Evolutionary conservation across 441 rosid genomes (phyloP), one percentile per base, ranked within the genome.

Genomic region (Croton setiger): DNA sequence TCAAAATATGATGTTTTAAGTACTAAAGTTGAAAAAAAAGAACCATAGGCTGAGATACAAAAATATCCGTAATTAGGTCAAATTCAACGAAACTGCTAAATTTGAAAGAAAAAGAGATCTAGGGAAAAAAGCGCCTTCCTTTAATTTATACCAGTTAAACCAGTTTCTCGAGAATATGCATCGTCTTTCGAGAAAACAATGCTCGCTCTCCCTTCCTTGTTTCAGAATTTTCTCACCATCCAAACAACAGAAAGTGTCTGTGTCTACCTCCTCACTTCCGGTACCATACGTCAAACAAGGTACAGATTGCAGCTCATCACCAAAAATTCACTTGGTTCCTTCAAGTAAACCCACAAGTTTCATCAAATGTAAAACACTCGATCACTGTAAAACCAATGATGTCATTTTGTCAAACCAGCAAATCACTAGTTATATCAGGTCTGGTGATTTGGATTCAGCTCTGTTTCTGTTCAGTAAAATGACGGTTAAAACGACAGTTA

Each of bases 391-490:
- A 35, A 36, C 9, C 52, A 13, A 62, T 47, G 84, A 79, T 43
- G 72, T 88, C 67, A 64, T 79, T 49, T 60, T 70, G 41, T 83
- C 85, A 5, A 90, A 90, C 83, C 85, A 82, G 85, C 37, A 59
- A n/a, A 90, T 90, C 60, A 67, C 89, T 4, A 43, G 72, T 58
- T 73, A 62, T 68, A 75, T 90, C 68, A 81, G 86, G 69, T 79
- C 82, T 1, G 88, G 89, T 45, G 91, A 93, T 63, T 4, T 88
- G 4, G 85, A 78, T 68, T 85, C 86, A 54, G 96, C 97, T 64
- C 77, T 83, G 0, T 53, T 63, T 47, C 78, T 91, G 35, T 93
- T 91, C 82, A 68, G 75, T 6, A 78, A 67, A 43, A 86, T 91
- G 96, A 65, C 66, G 12, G 78, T 80, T 51, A 87, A 76, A 79